These are phyloP conservation scores for Tardiomyces blankii DNA, from an alignment of 1,139 yeast species.

Conservation along the genomic window DNA sequence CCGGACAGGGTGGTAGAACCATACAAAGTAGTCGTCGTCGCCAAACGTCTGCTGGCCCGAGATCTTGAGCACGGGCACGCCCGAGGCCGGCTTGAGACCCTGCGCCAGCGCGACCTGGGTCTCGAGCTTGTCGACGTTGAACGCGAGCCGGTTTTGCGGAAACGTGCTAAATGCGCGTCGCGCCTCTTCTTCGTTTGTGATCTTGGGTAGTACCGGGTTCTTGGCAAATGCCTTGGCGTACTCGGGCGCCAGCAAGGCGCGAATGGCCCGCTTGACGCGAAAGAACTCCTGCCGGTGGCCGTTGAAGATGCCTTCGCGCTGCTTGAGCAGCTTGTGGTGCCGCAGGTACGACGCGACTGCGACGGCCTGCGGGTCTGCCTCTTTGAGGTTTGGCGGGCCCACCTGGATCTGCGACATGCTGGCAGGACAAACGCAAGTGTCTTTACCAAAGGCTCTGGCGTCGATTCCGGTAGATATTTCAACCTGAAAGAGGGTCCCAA, in stretches of 20 bases:
- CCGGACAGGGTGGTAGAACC: constrained; percentile 78
- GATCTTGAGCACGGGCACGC: constrained; percentile 61
- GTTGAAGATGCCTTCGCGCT: constrained; percentile 67
- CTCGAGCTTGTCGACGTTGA: constrained; percentile 51
- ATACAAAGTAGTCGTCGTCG: constrained; percentile 74
- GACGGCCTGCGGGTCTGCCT: constrained; percentile 34
- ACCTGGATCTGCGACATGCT: constrained; percentile 8
- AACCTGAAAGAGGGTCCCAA: too few relatives aligned
- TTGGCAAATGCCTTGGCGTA: constrained; percentile 48
- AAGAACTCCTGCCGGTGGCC: constrained; percentile 70
- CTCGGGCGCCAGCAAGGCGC: constrained; percentile 68
- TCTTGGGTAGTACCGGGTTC: constrained; percentile 48
- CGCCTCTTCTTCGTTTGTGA: constrained; percentile 44
- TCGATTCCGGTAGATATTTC: neutral
- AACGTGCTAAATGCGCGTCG: constrained; percentile 51
- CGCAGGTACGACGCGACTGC: constrained; percentile 66
- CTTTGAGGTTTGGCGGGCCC: constrained; percentile 25
- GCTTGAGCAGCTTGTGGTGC: constrained; percentile 54
- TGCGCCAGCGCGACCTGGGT: constrained; percentile 58
- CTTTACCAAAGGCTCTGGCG: neutral
- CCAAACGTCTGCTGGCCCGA: constrained; percentile 57
- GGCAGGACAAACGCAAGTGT: neutral
- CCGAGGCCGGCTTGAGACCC: constrained; percentile 56
- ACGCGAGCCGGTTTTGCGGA: constrained; percentile 63
- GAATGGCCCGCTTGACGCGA: constrained; percentile 64